Evolutionary conservation across 306 rosid genomes (phyloP), one percentile per base, ranked within the genome.

Genomic region (Alnus rubra): DNA sequence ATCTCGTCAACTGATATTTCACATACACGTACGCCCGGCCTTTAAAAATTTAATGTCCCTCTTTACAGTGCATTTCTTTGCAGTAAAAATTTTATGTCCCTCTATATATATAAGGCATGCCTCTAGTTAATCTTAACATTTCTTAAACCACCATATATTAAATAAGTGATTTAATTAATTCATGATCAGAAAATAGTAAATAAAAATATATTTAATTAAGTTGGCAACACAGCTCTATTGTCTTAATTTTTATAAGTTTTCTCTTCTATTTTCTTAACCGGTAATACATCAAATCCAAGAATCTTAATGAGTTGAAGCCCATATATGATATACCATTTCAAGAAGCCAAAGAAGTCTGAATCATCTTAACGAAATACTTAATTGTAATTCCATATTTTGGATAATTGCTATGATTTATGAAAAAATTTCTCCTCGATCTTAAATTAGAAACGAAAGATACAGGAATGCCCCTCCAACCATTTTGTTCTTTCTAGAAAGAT

Each of bases 401-500:
- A 42, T 42, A 42, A 42, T 42, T 42, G 7, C 44, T 39, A 2
- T 39, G 3, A 58, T 9, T 58, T 58, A 58, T 28, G 37, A 4
- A 59, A 3, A 52, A 10, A 9, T 23, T 59, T 59, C 13, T 59
- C 65, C 35, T 23, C 28, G 28, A 23, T 23, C 28, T 23, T 23
- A 23, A 23, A 23, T 23, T 23, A 23, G 28, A 23, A 23, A 23
- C 28, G 28, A 23, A 42, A 42, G 6, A 42, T 42, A 42, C 4
- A 42, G 45, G 45, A 42, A 42, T 42, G 45, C 45, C 45, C 4
- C 45, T 42, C 45, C 45, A 6, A 42, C 45, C 75, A 63, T 55
- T 81, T 37, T 85, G 78, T 52, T 70, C 62, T 74, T 78, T 70
- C 80, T 55, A 71, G 75, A 81, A 78, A 78, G 81, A 79, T 58